These are phyloP conservation scores for Gamsiella multidivaricata DNA, from an alignment of 192 early-diverging fungal genomes.

Conservation along the genomic window DNA sequence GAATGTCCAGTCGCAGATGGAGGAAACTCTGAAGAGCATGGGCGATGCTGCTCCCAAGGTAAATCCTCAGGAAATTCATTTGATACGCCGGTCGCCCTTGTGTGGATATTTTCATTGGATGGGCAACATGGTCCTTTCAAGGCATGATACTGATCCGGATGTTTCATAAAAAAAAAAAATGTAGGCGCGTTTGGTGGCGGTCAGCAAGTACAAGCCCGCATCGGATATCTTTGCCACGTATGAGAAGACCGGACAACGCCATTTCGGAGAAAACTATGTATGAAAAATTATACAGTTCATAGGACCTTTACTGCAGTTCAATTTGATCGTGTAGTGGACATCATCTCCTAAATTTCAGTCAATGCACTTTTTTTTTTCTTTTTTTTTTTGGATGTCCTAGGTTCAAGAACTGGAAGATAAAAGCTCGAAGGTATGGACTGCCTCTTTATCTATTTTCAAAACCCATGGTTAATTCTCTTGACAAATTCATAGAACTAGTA, in stretches of 20 bases:
- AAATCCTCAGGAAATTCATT: no score
- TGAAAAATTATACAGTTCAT: conserved; percentile 13
- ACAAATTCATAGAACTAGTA: not conserved
- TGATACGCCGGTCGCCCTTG: no score
- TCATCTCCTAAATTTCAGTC: no score
- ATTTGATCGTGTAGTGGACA: no score
- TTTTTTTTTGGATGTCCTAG: conserved; percentile 36
- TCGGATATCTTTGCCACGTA: conserved; percentile 84
- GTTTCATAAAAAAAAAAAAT: not conserved
- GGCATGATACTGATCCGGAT: no score
- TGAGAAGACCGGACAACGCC: conserved; percentile 80
- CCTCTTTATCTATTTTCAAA: no score
- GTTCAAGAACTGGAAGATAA: conserved; percentile 96
- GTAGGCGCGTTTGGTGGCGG: conserved; percentile 84
- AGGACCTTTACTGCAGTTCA: not conserved
- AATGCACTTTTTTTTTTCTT: not conserved
- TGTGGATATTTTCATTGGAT: not conserved
- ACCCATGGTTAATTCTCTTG: no score
- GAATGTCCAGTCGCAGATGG: conserved; percentile 1
- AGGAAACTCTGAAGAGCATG: conserved; percentile 11
- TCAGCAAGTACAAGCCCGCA: conserved; percentile 92
- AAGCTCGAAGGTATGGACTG: conserved; percentile 65
- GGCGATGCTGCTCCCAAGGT: conserved; percentile 18
- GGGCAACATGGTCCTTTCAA: no score
- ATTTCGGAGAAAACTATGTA: conserved; percentile 98